These are phyloP conservation scores for Cubamyces sp. DNA, from an alignment of 768 basidiomycete genomes.

Conservation along the genomic window DNA sequence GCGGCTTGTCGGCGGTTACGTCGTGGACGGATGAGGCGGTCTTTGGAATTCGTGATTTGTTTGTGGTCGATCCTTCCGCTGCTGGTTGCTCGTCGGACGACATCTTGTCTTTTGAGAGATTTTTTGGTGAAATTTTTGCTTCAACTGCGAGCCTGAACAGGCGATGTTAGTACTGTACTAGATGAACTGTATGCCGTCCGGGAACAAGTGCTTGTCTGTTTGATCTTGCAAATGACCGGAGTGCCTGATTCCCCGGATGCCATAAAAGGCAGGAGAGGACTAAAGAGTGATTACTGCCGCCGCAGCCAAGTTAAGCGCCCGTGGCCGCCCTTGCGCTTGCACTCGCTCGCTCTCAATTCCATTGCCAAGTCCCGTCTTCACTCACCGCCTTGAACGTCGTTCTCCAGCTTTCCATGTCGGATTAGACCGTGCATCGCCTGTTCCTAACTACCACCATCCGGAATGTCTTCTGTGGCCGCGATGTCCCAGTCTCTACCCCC, in stretches of 20 bases:
- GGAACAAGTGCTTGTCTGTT: neutral
- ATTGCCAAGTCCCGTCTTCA: neutral
- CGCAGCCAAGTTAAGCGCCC: neutral
- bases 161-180: neutral
- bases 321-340: neutral
- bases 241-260: constrained; percentile 16
- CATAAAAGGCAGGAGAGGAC: neutral
- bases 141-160: neutral
- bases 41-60: constrained; percentile 6
- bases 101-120: neutral
- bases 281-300: constrained; percentile 7
- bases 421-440: neutral
- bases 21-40: constrained; percentile 70
- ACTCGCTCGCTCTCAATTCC: too few relatives aligned
- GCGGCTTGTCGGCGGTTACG: constrained; percentile 54
- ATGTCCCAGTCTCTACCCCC: constrained; percentile 46
- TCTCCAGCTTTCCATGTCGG: constrained; percentile 1
- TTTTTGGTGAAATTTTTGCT: too few relatives aligned
- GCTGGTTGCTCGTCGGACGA: neutral
- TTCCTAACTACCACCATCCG: neutral
- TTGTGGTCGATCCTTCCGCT: neutral
- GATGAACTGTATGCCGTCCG: neutral
- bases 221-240: constrained; percentile 4
- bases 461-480: constrained; percentile 43
- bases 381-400: neutral